Evolutionary conservation across 495 filamentous ascomycete genomes (phyloP).

Genomic region (Talaromyces thailandensis): DNA sequence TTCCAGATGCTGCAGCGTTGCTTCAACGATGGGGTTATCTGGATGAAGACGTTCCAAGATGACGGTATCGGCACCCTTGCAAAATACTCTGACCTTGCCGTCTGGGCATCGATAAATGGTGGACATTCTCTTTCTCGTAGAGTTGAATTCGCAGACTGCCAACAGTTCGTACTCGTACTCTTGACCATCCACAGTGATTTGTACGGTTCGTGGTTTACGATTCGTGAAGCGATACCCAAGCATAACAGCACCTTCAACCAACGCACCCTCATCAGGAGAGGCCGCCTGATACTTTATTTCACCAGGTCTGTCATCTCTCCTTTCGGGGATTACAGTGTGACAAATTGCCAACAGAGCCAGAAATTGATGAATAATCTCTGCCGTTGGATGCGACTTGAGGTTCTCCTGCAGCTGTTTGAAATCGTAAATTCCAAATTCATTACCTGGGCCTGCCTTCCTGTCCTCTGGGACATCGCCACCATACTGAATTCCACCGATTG

Average conservation of each 20-base stretch:
- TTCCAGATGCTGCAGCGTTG: slow-evolving; percentile 85
- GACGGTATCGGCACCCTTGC: slow-evolving; percentile 96
- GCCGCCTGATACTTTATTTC: slow-evolving; percentile 96
- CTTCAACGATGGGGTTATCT: slow-evolving; percentile 77
- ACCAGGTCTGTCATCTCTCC: slow-evolving; percentile 60
- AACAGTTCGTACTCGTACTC: slow-evolving; percentile 82
- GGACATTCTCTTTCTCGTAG: slow-evolving; percentile 95
- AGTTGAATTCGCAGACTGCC: slow-evolving; percentile 98
- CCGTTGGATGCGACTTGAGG: slow-evolving; percentile 56
- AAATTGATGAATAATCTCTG: slow-evolving; percentile 78
- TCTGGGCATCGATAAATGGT: slow-evolving; percentile 94
- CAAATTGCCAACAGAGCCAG: slow-evolving; percentile 81
- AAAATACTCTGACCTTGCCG: slow-evolving; percentile 86
- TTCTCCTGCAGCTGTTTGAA: slow-evolving; percentile 73
- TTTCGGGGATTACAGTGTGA: slow-evolving; percentile 96
- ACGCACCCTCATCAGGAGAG: slow-evolving; percentile 92
- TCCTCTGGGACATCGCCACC: slow-evolving; percentile 91
- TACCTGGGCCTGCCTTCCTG: slow-evolving; percentile 67
- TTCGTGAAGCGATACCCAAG: slow-evolving; percentile 87
- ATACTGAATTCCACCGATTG: slow-evolving; percentile 90
- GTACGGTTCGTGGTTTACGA: slow-evolving; percentile 77
- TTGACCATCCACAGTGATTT: slow-evolving; percentile 62
- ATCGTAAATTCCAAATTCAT: slow-evolving; percentile 77
- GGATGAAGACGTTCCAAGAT: slow-evolving; percentile 78
- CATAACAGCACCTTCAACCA: slow-evolving; percentile 82